Conservation (phyloP, 441 rosid species). For the Raphanus hybrid region DNA sequence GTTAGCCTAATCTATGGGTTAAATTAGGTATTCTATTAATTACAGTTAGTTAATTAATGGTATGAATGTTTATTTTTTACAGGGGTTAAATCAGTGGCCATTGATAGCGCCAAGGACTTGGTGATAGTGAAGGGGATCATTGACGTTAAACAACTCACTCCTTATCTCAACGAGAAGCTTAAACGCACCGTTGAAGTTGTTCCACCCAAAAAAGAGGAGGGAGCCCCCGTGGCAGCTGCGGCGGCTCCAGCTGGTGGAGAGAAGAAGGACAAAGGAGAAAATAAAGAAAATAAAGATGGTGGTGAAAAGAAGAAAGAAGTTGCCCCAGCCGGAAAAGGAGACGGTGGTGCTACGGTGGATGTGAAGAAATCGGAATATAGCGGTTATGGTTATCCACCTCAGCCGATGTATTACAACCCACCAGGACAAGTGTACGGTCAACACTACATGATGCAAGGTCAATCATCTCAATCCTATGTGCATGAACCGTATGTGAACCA, state of each 20-base stretch:
- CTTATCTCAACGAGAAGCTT: conserved; percentile 63
- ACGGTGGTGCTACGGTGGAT: conserved; percentile 53
- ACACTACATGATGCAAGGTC: conserved; percentile 46
- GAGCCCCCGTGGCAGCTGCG: conserved; percentile 31
- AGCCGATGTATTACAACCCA: conserved; percentile 46
- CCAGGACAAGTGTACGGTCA: conserved; percentile 45
- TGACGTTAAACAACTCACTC: conserved; percentile 60
- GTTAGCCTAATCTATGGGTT: conserved; percentile 32
- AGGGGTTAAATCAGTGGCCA: conserved; percentile 67
- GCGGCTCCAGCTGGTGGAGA: conserved; percentile 37
- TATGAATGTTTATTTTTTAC: conserved; percentile 15
- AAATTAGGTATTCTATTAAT: conserved; percentile 10
- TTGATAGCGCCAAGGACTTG: conserved; percentile 68
- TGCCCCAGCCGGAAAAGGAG: conserved; percentile 7
- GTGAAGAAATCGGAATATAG: conserved; percentile 66
- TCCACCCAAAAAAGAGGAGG: conserved; percentile 58
- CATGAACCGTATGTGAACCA: conserved; percentile 44
- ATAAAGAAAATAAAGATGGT: conserved; percentile 43
- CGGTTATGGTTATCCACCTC: conserved; percentile 50
- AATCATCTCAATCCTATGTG: conserved; percentile 42
- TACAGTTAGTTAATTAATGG: conserved; percentile 10
- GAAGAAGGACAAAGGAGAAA: conserved; percentile 46
- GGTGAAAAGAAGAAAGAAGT: conserved; percentile 47
- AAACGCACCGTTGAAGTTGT: conserved; percentile 72
- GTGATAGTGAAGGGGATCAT: conserved; percentile 77